These are phyloP conservation scores for Pulicaria dysenterica DNA, from an alignment of 129 eudicot species.

Conservation along the genomic window DNA sequence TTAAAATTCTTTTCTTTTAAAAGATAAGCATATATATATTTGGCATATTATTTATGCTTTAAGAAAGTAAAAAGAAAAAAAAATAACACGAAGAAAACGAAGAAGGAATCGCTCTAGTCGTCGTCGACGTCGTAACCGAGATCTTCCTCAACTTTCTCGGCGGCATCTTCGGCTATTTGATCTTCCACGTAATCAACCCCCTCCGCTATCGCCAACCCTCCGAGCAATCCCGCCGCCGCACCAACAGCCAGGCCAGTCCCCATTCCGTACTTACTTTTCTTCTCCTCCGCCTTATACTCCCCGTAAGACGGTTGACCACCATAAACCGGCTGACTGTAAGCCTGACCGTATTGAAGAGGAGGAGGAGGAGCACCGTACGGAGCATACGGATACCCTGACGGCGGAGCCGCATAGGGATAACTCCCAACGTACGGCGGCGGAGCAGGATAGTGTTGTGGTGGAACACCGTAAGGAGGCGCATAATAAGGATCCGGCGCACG, in stretches of 20 bases:
- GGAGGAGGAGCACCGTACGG: constrained; percentile 39
- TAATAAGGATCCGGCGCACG: constrained; percentile 65
- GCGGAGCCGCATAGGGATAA: constrained; percentile 44
- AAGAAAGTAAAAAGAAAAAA: not conserved
- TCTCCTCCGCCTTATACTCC: constrained; percentile 38
- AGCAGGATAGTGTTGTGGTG: constrained; percentile 32
- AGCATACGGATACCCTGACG: constrained; percentile 49
- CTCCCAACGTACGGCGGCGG: constrained; percentile 50
- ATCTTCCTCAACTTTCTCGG: constrained; percentile 83
- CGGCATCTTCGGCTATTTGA: constrained; percentile 67
- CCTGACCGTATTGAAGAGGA: constrained; percentile 37
- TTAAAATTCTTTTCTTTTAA: too few relatives aligned
- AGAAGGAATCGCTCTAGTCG: constrained; percentile 22
- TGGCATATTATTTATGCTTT: too few relatives aligned
- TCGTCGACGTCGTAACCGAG: constrained; percentile 58
- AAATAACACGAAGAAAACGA: not conserved
- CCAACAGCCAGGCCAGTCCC: constrained; percentile 96
- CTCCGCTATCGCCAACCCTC: constrained; percentile 80
- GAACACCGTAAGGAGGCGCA: constrained; percentile 56
- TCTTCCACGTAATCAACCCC: constrained; percentile 78
- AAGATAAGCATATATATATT: too few relatives aligned
- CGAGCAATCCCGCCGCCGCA: constrained; percentile 85
- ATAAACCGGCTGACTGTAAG: constrained; percentile 31
- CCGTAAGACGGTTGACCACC: constrained; percentile 43
- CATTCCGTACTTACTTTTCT: constrained; percentile 67